A percentile compares a stretch with the other conserved stretches of the same genome.
Conservation (phyloP, 2,329 filamentous ascomycete species). For the Scedosporium aurantiacum region DNA sequence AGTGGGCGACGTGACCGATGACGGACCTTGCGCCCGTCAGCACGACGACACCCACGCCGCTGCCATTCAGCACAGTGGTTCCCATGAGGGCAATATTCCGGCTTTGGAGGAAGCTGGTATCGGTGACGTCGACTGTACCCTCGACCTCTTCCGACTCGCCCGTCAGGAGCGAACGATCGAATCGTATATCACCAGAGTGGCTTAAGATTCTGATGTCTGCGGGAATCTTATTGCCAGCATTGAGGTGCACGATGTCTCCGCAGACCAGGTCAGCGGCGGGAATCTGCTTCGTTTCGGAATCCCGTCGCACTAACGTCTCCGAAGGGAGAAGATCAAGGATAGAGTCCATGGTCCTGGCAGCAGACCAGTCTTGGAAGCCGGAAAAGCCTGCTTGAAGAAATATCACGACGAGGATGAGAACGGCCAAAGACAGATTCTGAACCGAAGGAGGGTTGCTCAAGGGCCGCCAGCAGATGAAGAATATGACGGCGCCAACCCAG, state of each 20-base stretch:
- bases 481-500: conserved; percentile 34
- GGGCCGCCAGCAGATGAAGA: conserved; percentile 37
- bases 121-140: conserved; percentile 26
- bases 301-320: conserved; percentile 30
- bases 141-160: conserved; percentile 31
- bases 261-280: conserved; percentile 30
- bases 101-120: conserved; percentile 29
- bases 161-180: conserved; percentile 29
- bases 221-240: conserved; percentile 36
- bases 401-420: conserved; percentile 36
- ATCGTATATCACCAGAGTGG: conserved; percentile 30
- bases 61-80: conserved; percentile 29
- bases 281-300: conserved; percentile 28
- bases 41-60: conserved; percentile 26
- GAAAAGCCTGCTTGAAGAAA: conserved; percentile 33
- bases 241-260: conserved; percentile 34
- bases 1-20: conserved; percentile 29
- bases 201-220: conserved; percentile 32
- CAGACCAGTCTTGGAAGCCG: conserved; percentile 37
- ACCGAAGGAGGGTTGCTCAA: conserved; percentile 30
- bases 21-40: conserved; percentile 27
- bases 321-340: conserved; percentile 33
- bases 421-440: conserved; percentile 32
- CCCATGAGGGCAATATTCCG: conserved; percentile 33
- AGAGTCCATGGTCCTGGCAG: conserved; percentile 32